Evolutionary conservation across 768 basidiomycete species (phyloP), one percentile per base, ranked within the genome.

Genomic region (Trametes maxima): DNA sequence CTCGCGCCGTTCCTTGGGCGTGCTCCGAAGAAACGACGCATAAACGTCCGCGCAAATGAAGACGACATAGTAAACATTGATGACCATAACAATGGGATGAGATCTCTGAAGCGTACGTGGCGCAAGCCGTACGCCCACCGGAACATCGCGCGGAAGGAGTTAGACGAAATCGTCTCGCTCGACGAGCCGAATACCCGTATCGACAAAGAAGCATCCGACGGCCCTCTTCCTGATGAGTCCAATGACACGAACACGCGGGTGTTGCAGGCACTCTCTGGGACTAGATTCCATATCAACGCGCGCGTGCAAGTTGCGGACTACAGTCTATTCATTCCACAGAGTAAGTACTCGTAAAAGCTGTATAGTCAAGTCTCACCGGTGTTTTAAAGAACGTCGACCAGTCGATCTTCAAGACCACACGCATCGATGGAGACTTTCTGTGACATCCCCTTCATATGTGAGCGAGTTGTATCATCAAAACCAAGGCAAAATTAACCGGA

Each of bases 1-100:
- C 75, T 83, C 19, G 82, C 82, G 13, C 79, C 75, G 5, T 83
- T 83, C 66, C 76, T 83, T 35, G 81, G 82, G 8, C 76, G 77
- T 54, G 70, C 71, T 17, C 73, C 78, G 0, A 78, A 75, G 67
- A 75, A 75, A 48, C 76, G 80, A 25, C 70, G 72, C 21, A 79
- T 83, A 58, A 72, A 77, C 36, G 73, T 73, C 11, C 69, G 75
- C 39, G 62, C 45, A 5, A 69, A 74, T 33, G 73, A 77, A 39
- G 71, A 74, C 43, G 70, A 69, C 19, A 24, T 63, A 1, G 70
- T 79, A 35, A 75, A 80, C 54, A 72, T 82, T 0, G 70, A 67
- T 6, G 53, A 49, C 36, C 22, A 2, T 40, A 35, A 39, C 17
- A 36, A 17, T 3, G 50, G 56, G 24, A 47, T 42, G 5, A 28